A percentile compares a stretch with the other conserved stretches of the same genome.
Evolutionary conservation across 805 yeast species (phyloP).

Genomic region (Teunomyces tritomae): DNA sequence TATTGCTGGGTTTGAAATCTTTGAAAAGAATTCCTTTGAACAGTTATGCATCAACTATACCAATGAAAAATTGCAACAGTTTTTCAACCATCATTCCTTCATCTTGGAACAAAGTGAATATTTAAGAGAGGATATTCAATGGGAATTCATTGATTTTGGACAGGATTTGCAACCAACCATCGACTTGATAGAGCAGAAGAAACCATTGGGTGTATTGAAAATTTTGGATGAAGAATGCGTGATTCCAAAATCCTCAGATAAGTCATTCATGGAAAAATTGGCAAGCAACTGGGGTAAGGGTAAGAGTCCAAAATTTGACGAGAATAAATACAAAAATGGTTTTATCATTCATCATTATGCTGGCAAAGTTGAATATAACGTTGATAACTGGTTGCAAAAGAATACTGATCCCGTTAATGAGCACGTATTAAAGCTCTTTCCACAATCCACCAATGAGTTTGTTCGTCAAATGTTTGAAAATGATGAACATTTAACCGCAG

Average conservation of each 20-base stretch:
- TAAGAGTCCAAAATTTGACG: slow-evolving; percentile 52
- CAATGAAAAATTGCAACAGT: slow-evolving; percentile 59
- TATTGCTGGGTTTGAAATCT: slow-evolving; percentile 63
- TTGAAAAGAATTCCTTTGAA: slow-evolving; percentile 56
- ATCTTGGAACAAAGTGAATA: slow-evolving; percentile 61
- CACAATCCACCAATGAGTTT: slow-evolving; percentile 55
- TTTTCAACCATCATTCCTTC: slow-evolving; percentile 61
- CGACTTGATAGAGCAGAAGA: slow-evolving; percentile 75
- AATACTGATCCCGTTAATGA: slow-evolving; percentile 92
- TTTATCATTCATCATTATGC: slow-evolving; percentile 92
- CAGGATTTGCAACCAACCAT: slow-evolving; percentile 93
- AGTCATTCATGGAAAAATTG: slow-evolving; percentile 77
- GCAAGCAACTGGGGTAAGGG: slow-evolving; percentile 57
- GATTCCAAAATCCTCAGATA: slow-evolving; percentile 85
- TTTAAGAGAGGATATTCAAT: slow-evolving; percentile 54
- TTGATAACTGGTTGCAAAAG: slow-evolving; percentile 91
- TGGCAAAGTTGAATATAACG: slow-evolving; percentile 90
- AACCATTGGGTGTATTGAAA: slow-evolving; percentile 79
- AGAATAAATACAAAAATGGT: slow-evolving; percentile 73
- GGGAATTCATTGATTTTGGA: slow-evolving; percentile 89
- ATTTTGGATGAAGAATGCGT: slow-evolving; percentile 93
- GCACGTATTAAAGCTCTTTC: slow-evolving; percentile 58
- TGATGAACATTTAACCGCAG: slow-evolving; percentile 24
- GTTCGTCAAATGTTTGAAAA: slow-evolving; percentile 53
- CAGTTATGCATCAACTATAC: slow-evolving; percentile 61